phyloP scores from a whole-genome alignment of 352 stramenopile genomes.

The Phytophthora citrophthora region DNA sequence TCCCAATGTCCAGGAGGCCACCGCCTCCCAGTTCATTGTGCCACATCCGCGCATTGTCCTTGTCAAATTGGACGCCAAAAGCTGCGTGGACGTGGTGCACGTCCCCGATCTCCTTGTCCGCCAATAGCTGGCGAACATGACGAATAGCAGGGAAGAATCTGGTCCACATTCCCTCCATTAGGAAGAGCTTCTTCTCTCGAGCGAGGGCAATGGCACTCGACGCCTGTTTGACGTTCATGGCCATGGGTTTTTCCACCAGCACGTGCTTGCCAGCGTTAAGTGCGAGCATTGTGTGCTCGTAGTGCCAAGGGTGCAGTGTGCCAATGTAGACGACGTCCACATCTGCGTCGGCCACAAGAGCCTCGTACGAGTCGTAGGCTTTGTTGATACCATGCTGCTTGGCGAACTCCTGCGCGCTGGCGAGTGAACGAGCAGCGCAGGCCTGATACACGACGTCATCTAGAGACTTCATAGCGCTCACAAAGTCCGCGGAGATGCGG shows the following conservation, averaged over 20 bases:
- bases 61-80: slow-evolving; percentile 51
- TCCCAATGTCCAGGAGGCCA: slow-evolving; percentile 76
- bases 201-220: slow-evolving; percentile 61
- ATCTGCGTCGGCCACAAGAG: slow-evolving; percentile 65
- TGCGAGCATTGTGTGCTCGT: slow-evolving; percentile 65
- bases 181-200: slow-evolving; percentile 61
- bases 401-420: slow-evolving; percentile 32
- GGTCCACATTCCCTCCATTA: slow-evolving; percentile 91
- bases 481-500: slow-evolving; percentile 63
- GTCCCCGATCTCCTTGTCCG: slow-evolving; percentile 49
- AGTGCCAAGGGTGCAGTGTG: slow-evolving; percentile 85
- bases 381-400: slow-evolving; percentile 41
- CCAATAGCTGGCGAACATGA: slow-evolving; percentile 50
- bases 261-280: slow-evolving; percentile 85
- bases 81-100: slow-evolving; percentile 58
- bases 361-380: slow-evolving; percentile 85
- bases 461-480: slow-evolving; percentile 45
- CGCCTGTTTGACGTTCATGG: slow-evolving; percentile 78
- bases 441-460: slow-evolving; percentile 38
- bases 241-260: slow-evolving; percentile 91
- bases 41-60: slow-evolving; percentile 58
- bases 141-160: slow-evolving; percentile 82
- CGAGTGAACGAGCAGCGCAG: slow-evolving; percentile 51
- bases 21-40: slow-evolving; percentile 69
- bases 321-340: slow-evolving; percentile 92